Evolutionary conservation across 179 eudicot genomes (phyloP).

Genomic region (Heliamphora pulchella): DNA sequence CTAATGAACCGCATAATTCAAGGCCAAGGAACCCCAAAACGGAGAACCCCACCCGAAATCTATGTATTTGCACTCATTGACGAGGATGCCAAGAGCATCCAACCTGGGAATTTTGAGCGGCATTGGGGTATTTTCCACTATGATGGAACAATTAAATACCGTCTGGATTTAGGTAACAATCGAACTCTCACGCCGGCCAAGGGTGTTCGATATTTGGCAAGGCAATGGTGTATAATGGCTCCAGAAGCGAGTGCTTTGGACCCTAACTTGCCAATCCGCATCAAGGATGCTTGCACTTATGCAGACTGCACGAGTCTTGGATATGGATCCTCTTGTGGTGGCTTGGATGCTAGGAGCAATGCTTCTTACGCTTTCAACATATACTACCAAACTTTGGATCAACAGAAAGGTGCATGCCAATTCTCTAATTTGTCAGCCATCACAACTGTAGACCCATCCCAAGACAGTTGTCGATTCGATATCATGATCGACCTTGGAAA

Average conservation of each 20-base stretch:
- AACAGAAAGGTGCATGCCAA: conserved; percentile 48
- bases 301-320: conserved; percentile 93
- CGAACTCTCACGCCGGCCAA: conserved; percentile 48
- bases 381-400: conserved; percentile 79
- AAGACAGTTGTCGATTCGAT: conserved; percentile 48
- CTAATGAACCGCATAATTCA: conserved; percentile 44
- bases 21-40: conserved; percentile 76
- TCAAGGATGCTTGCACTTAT: conserved; percentile 57
- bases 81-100: conserved; percentile 75
- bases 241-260: conserved; percentile 52
- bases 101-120: conserved; percentile 88
- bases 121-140: conserved; percentile 87
- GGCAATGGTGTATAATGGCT: conserved; percentile 79
- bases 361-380: conserved; percentile 78
- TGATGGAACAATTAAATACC: conserved; percentile 69
- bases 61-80: conserved; percentile 66
- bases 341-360: conserved; percentile 49
- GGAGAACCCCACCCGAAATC: conserved; percentile 68
- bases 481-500: conserved; percentile 57
- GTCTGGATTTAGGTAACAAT: conserved; percentile 34
- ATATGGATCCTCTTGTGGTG: conserved; percentile 68
- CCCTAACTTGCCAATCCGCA: conserved; percentile 38
- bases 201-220: conserved; percentile 61
- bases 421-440: conserved; percentile 45
- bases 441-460: conserved; percentile 63